Evolutionary conservation across 2,329 filamentous ascomycete species (phyloP).

Genomic region (Colletotrichum agaves): DNA sequence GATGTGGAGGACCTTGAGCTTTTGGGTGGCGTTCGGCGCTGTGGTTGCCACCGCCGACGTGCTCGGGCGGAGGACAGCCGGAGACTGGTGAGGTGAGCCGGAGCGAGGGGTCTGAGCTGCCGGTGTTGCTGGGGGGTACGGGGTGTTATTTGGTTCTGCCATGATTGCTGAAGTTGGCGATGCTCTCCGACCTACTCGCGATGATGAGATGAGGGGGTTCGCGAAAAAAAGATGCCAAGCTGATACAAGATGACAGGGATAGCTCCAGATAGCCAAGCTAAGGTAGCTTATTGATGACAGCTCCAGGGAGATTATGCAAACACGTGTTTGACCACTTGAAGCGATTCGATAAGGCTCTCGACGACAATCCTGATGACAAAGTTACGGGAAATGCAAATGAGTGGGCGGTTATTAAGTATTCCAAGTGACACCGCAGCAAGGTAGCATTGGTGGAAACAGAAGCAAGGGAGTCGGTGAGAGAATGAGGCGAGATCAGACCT

Average conservation of each 20-base stretch:
- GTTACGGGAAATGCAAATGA: not conserved
- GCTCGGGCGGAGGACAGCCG: conserved; percentile 35
- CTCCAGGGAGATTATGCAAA: conserved; percentile 2
- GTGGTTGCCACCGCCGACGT: conserved; percentile 38
- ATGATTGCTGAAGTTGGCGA: conserved; percentile 41
- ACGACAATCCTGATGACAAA: not conserved
- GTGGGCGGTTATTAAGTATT: not conserved
- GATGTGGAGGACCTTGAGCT: conserved; percentile 75
- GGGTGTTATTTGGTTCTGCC: conserved; percentile 61
- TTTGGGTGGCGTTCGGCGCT: conserved; percentile 43
- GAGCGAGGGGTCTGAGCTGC: conserved; percentile 53
- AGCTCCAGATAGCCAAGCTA: not conserved
- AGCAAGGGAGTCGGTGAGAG: conserved; percentile 1
- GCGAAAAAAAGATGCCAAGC: not conserved
- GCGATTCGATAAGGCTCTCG: conserved; percentile 16
- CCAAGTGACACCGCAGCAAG: not conserved
- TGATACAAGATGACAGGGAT: not conserved
- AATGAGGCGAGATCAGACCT: conserved; percentile 12
- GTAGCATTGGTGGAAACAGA: conserved; percentile 20
- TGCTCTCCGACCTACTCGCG: too few relatives aligned
- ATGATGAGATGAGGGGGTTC: not conserved
- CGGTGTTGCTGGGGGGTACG: conserved; percentile 50
- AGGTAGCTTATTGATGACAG: not conserved
- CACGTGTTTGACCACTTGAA: not conserved
- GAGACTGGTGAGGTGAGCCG: conserved; percentile 49